These are phyloP conservation scores for Backusella circina DNA, from an alignment of 192 early-diverging fungal genomes.

Conservation along the genomic window DNA sequence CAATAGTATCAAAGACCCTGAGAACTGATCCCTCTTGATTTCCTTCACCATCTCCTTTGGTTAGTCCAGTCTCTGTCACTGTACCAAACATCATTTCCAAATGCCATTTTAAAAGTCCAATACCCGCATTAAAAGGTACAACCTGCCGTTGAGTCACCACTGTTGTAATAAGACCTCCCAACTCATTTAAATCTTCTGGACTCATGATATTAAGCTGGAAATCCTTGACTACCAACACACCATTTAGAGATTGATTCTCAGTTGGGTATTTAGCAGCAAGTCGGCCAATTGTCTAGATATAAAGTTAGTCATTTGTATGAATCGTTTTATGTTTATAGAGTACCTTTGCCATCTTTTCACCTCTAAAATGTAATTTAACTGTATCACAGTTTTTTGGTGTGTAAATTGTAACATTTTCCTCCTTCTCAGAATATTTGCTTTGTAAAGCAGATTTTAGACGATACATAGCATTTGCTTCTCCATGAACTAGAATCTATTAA, in stretches of 20 bases:
- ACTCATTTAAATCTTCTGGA: slow-evolving; percentile 76
- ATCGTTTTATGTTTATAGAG: not conserved
- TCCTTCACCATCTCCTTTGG: slow-evolving; percentile 5
- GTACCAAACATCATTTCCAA: slow-evolving; percentile 93
- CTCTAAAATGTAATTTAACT: slow-evolving; percentile 88
- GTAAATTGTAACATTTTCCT: slow-evolving; percentile 77
- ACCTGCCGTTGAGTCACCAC: slow-evolving; percentile 74
- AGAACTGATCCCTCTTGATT: slow-evolving; percentile 28
- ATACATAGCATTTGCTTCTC: slow-evolving; percentile 93
- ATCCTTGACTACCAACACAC: slow-evolving; percentile 86
- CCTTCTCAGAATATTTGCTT: slow-evolving; percentile 76
- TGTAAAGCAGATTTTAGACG: slow-evolving; percentile 82
- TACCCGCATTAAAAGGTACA: slow-evolving; percentile 73
- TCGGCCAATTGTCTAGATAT: slow-evolving; percentile 69
- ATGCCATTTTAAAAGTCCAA: slow-evolving; percentile 82
- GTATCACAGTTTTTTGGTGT: slow-evolving; percentile 89
- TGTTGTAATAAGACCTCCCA: slow-evolving; percentile 68
- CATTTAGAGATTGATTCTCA: slow-evolving; percentile 63
- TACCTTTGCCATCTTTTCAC: slow-evolving; percentile 92
- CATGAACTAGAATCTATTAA: slow-evolving; percentile 83
- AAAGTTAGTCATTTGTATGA: not conserved
- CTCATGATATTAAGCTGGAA: slow-evolving; percentile 88
- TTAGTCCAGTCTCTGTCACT: slow-evolving; percentile 44
- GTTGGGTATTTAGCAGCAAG: slow-evolving; percentile 75
- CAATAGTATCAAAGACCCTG: slow-evolving; percentile 72